Evolutionary conservation across 2,329 filamentous ascomycete species (phyloP).

Genomic region (Diaporthe vexans): DNA sequence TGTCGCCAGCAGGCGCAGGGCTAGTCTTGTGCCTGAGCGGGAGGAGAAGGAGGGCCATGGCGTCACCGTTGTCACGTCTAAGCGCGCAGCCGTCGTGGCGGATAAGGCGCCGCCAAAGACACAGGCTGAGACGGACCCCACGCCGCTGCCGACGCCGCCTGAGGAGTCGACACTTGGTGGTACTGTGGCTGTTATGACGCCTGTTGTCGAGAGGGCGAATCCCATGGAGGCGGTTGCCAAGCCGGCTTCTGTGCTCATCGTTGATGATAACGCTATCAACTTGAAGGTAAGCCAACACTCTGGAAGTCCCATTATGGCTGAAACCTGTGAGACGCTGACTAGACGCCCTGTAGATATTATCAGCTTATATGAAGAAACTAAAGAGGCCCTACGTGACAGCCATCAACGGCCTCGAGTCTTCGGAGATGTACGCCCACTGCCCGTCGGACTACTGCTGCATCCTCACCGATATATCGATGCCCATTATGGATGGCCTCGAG

Average conservation of each 20-base stretch:
- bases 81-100: conserved; percentile 9
- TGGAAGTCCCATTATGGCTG: too few species aligned
- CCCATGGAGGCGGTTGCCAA: not conserved
- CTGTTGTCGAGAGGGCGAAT: not conserved
- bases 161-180: conserved; percentile 33
- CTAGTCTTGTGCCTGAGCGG: not conserved
- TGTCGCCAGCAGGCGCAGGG: not conserved
- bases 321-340: not conserved
- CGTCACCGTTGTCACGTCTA: not conserved
- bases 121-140: conserved; percentile 2
- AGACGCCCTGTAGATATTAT: conserved; percentile 46
- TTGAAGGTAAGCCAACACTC: conserved; percentile 43
- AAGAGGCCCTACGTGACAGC: conserved; percentile 49
- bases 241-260: conserved; percentile 50
- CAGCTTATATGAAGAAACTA: conserved; percentile 53
- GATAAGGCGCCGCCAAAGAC: not conserved
- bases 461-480: conserved; percentile 69
- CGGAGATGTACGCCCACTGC: conserved; percentile 48
- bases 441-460: conserved; percentile 49
- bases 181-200: not conserved
- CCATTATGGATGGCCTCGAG: conserved; percentile 67
- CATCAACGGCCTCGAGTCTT: conserved; percentile 52
- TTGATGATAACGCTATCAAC: conserved; percentile 59
- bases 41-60: not conserved
- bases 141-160: conserved; percentile 31